Base-by-base conservation (phyloP, 805 yeast species). In the Starmerella davenportii region DNA sequence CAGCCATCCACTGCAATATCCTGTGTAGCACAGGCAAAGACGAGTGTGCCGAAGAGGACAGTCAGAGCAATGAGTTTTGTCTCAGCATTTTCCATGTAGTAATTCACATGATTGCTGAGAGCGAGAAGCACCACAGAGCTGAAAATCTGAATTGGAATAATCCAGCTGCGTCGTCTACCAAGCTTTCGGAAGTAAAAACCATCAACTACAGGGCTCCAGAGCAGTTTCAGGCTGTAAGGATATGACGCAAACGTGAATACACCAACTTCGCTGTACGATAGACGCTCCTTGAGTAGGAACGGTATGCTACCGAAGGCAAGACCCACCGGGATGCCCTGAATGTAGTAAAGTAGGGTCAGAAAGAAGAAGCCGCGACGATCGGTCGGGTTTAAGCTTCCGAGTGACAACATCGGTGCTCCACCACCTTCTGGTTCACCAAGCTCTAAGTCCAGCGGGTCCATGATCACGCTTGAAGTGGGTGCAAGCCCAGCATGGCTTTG, bases 1-100 rank as follows among this genome's bases (percentile, higher is more conserved):
- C 98, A 90, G 9, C 98, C 96, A 60, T 90, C 98, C 18, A 90
- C 98, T 0, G 98, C 96, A 40, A 90, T 90, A 55, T 90, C 98
- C 58, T 90, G 98, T 0, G 98, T 87, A 1, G 96, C 95, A 61
- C 95, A 85, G 43, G 85, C 65, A 41, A 87, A 70, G 24, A 90
- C 90, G 42, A 90, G 62, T 18, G 72, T 46, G 50, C 85, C 79
- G 58, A 90, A 90, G 40, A 72, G 66, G 36, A 63, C 48, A 0
- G 96, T 81, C 43, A 90, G 69, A 2, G 59, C 53, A 13, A 60
- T 51, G 42, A 82, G 60, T 46, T 74, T 63, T 21, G 56, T 43
- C 19, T 54, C 48, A 0, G 84, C 74, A 18, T 66, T 39, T 3
- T 52, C 67, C 53, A 76, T 62, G 49, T 68, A 59, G 4, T 47